Evolutionary conservation across 129 eudicot genomes (phyloP).

Genomic region (Centrapalus pauciflorus): DNA sequence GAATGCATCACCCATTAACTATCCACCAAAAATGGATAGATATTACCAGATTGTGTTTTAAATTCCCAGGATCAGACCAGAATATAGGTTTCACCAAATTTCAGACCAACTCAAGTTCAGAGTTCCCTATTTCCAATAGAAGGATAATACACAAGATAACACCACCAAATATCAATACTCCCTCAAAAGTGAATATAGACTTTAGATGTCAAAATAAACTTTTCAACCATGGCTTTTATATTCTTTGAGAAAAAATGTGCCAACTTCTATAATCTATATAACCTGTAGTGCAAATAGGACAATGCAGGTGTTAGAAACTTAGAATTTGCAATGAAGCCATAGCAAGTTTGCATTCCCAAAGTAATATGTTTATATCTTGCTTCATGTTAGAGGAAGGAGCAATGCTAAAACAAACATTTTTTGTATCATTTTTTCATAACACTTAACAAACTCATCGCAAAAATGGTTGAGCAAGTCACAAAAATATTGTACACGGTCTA

Average conservation of each 20-base stretch:
- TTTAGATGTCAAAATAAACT: too few relatives aligned
- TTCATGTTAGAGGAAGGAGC: not conserved
- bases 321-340: not conserved
- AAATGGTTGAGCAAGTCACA: not conserved
- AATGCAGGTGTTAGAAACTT: not conserved
- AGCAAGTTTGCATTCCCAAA: constrained; percentile 4
- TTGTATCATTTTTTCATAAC: not conserved
- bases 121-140: not conserved
- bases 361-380: not conserved
- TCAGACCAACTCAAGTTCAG: not conserved
- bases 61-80: not conserved
- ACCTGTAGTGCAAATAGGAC: not conserved
- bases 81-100: constrained; percentile 1
- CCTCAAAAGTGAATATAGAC: too few relatives aligned
- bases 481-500: not conserved
- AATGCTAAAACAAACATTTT: not conserved
- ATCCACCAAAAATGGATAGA: constrained; percentile 5
- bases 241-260: not conserved
- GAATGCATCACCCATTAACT: constrained; percentile 18
- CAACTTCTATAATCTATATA: not conserved
- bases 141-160: not conserved
- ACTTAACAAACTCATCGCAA: not conserved
- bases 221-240: too few relatives aligned
- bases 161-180: not conserved
- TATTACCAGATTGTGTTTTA: not conserved